Evolutionary conservation across 768 basidiomycete species (phyloP), one percentile per base, ranked within the genome.

Genomic region (Pilatotrama ljubarskyi): DNA sequence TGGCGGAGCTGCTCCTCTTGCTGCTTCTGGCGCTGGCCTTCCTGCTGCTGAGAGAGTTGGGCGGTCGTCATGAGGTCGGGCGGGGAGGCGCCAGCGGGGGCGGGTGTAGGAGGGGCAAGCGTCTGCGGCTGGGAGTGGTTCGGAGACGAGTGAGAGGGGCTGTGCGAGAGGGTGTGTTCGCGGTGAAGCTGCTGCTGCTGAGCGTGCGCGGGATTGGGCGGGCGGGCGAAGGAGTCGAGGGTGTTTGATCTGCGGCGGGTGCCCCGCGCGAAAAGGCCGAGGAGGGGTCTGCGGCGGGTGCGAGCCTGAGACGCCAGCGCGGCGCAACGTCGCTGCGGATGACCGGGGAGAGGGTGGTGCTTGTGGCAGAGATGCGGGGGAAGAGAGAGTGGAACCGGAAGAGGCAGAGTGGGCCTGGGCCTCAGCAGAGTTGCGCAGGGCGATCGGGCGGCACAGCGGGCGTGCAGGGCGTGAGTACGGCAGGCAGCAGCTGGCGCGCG

Each of bases 181-280:
- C 20, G 51, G 25, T 18, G 15, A 4, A 5, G 38, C 13, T 37
- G 51, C 20, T n/a, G n/a, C n/a, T n/a, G n/a, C n/a, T n/a, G n/a
- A n/a, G 51, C 5, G 38, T 25, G 18, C 15, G 32, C 25, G 52
- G 52, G 18, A 14, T 26, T 11, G 25, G 42, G 36, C 10, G 36
- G 38, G 13, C 55, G 47, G 38, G 47, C n/a, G 47, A 57, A 50
- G 55, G 32, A 44, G 57, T 46, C 56, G 51, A 63, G 56, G 38
- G 64, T 65, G 60, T 58, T 65, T 51, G 64, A 57, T 44, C 61
- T 50, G 48, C 64, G 64, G 60, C 64, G 64, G 36, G 44, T 57
- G 48, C 46, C 56, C 20, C 64, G 46, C 20, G 64, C 51, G 50
- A 65, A 60, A 60, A 65, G 56, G 42, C 51, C 56, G 18, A 63